Evolutionary conservation across 2,329 filamentous ascomycete genomes (phyloP), one percentile per base, ranked within the genome.

Genomic region (Coniochaeta hoffmannii): DNA sequence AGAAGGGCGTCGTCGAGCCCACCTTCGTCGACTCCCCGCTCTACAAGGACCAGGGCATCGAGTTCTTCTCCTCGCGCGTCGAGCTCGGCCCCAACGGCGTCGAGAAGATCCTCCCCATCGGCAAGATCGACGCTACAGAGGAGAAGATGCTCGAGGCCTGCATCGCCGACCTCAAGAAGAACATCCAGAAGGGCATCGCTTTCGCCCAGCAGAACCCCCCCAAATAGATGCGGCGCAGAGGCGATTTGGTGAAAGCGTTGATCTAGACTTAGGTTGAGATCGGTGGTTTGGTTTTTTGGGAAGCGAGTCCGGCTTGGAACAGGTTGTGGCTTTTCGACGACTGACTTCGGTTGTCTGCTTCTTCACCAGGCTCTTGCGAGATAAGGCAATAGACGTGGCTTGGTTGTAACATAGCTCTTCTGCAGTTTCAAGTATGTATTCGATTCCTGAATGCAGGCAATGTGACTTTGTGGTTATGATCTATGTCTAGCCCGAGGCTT

Each of bases 1-100:
- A 96, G 84, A 94, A 92, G 85, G 90, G 90, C 71, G 88, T 99
- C 67, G 73, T 95, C 63, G 94, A 99, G 87, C 92, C 92, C 66
- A 92, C 93, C 61, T 99, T 96, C 68, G 92, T 99, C 70, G 91
- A 99, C 77, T 93, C 88, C 72, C 92, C 93, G 61, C 86, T 97
- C 65, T 97, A 90, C 89, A 97, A 97, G 88, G 91, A 97, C 80
- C 88, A 95, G 81, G 94, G 93, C 69, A 84, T 96, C 68, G 89
- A 96, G 59, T 99, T 96, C 89, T 99, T 99, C 80, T 88, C 90
- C 71, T 92, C 88, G 78, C 87, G 85, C 75, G 89, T 99, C 71
- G 90, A 96, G 82, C 89, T 99, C 69, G 94, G 94, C 78, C 91
- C 92, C 73, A 88, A 93, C 73, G 94, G 94, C 80, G 93, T 95